phyloP scores from a whole-genome alignment of 345 rosid species.

The Lagerstroemia speciosa region DNA sequence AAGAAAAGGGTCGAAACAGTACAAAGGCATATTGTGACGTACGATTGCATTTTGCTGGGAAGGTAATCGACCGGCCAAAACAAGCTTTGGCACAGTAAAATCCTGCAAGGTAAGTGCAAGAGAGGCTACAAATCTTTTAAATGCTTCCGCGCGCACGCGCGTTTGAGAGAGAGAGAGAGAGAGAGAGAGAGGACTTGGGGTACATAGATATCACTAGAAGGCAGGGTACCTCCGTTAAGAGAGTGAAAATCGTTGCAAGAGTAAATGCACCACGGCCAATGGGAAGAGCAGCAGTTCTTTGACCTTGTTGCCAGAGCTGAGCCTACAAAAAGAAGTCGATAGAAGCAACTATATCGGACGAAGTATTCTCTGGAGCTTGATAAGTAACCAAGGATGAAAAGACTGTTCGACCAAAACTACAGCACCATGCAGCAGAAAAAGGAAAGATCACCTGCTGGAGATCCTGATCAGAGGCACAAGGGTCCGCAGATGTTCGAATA shows the following conservation, averaged over 20 bases:
- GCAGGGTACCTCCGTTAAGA: slow-evolving; percentile 64
- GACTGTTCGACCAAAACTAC: background rate
- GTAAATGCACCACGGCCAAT: slow-evolving; percentile 98
- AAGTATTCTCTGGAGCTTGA: background rate
- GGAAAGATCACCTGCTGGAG: slow-evolving; percentile 68
- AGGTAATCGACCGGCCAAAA: slow-evolving; percentile 93
- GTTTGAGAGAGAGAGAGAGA: background rate
- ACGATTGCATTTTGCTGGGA: slow-evolving; percentile 99
- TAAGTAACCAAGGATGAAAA: no score
- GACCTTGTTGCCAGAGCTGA: slow-evolving; percentile 94
- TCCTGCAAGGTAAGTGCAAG: slow-evolving; percentile 40
- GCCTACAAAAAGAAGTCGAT: slow-evolving; percentile 37
- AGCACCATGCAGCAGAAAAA: slow-evolving; percentile 2
- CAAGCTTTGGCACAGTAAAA: slow-evolving; percentile 94
- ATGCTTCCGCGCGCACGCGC: no score
- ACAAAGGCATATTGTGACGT: slow-evolving; percentile 23
- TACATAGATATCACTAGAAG: background rate
- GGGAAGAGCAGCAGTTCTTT: slow-evolving; percentile 94
- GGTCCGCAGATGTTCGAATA: slow-evolving; percentile 65
- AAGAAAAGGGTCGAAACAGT: background rate
- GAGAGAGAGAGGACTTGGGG: no score
- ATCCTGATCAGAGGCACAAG: slow-evolving; percentile 84
- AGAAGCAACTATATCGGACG: slow-evolving; percentile 5
- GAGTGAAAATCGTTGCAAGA: slow-evolving; percentile 83
- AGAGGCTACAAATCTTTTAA: background rate